These are phyloP conservation scores for Penicillium crustosum DNA, from an alignment of 2,329 filamentous ascomycete species.

Conservation along the genomic window DNA sequence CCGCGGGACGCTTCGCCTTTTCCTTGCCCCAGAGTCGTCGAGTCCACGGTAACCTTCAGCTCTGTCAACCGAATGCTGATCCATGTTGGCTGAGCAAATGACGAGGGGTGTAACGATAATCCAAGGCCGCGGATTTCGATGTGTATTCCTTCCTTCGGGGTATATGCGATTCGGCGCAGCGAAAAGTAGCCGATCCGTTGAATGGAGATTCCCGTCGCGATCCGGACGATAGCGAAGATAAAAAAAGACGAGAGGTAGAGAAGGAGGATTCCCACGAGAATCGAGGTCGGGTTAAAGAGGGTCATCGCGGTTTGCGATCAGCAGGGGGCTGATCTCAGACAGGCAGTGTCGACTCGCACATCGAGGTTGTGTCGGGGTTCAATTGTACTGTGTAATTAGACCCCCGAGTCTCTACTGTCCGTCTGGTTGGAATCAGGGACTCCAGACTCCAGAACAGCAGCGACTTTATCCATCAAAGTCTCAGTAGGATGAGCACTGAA, in stretches of 20 bases:
- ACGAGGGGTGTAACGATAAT: slow-evolving; percentile 84
- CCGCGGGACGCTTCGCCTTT: slow-evolving; percentile 20
- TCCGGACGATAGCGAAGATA: slow-evolving; percentile 86
- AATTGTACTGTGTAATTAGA: slow-evolving; percentile 9
- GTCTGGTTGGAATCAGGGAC: slow-evolving; percentile 7
- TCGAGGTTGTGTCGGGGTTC: slow-evolving; percentile 13
- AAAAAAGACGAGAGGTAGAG: slow-evolving; percentile 90
- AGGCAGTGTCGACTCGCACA: slow-evolving; percentile 20
- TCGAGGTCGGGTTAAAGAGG: slow-evolving; percentile 66
- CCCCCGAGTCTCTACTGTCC: slow-evolving; percentile 12
- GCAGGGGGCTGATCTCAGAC: slow-evolving; percentile 30
- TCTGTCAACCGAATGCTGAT: slow-evolving; percentile 86
- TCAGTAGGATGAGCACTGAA: slow-evolving; percentile 11
- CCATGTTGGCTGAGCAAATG: slow-evolving; percentile 97
- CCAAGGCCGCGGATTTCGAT: slow-evolving; percentile 88
- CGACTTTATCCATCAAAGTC: slow-evolving; percentile 12
- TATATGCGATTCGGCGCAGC: slow-evolving; percentile 84
- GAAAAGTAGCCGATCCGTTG: slow-evolving; percentile 93
- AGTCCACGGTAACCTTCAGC: slow-evolving; percentile 77
- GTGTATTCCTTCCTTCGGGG: slow-evolving; percentile 81
- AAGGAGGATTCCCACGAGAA: slow-evolving; percentile 81
- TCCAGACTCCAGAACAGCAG: slow-evolving; percentile 11
- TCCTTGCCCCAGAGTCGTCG: slow-evolving; percentile 56
- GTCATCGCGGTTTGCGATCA: slow-evolving; percentile 45
- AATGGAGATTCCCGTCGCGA: slow-evolving; percentile 90